phyloP scores from a whole-genome alignment of 2,329 filamentous ascomycete species.

The Ceratocystis alfenasii region DNA sequence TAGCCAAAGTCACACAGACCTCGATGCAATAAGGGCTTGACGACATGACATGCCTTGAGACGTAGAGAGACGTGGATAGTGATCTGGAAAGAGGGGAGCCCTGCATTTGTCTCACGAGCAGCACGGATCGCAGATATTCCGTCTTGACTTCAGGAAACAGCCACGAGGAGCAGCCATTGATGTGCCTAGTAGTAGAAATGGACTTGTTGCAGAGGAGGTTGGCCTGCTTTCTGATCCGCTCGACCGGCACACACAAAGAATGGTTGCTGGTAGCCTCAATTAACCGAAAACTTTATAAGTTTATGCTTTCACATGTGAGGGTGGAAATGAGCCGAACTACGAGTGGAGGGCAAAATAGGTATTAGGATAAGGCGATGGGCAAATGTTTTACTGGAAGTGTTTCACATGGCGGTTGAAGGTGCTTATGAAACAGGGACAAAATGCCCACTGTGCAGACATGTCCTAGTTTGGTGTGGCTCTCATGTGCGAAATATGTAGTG shows the following conservation, averaged over 20 bases:
- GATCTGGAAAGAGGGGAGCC: background rate
- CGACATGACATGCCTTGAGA: background rate
- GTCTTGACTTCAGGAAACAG: background rate
- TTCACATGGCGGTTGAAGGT: background rate
- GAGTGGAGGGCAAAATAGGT: background rate
- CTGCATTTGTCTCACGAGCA: background rate
- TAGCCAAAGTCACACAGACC: background rate
- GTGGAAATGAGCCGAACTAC: background rate
- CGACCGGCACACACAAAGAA: background rate
- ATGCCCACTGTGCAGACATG: slow-evolving; percentile 14
- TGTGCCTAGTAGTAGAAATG: background rate
- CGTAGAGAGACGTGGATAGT: too few species aligned
- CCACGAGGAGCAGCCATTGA: background rate
- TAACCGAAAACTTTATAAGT: too few species aligned
- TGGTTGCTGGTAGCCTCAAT: background rate
- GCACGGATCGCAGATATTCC: background rate
- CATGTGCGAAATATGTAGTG: background rate
- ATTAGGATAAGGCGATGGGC: background rate
- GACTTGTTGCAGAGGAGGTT: background rate
- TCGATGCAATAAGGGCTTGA: background rate
- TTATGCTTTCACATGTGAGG: background rate
- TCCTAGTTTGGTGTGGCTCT: accelerated
- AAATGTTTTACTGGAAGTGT: background rate
- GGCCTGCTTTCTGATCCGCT: background rate
- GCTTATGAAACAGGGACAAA: slow-evolving; percentile 13